Base-by-base conservation (phyloP, 306 rosid genomes). In the Lithocarpus polystachyus region DNA sequence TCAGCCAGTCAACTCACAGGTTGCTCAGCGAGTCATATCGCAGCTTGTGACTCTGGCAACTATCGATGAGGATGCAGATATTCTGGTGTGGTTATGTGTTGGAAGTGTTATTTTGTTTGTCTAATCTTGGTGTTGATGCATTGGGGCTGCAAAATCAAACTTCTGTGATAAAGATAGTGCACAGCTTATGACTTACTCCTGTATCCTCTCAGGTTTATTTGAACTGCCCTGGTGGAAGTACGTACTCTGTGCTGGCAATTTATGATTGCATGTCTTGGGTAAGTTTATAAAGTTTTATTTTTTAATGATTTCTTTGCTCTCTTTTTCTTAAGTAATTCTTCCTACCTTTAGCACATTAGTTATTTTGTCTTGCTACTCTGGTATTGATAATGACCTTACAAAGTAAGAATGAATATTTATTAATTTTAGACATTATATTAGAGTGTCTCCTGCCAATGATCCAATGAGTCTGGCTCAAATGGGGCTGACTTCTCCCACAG, bases 191-290 rank as follows among this genome's bases (percentile, higher is more conserved):
- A n/a, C 48, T 78, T 37, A 60, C 15, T 69, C 24, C 51, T 72
- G 82, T 75, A 54, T 62, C 84, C 80, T 82, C 71, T 69, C 89
- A 95, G 99, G 77, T 95, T 72, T 95, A 95, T 84, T 71, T 95
- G 80, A 95, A 95, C 80, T 95, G 98, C 84, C 98, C 98, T 31
- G 99, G 99, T 74, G 98, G 98, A 80, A 95, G 93, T 88, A 90
- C 96, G 3, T 95, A 93, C 72, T 92, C 98, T 1, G 93, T 95
- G 56, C 77, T 95, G 85, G 99, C 97, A 84, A 88, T 95, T 79
- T 95, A 95, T 86, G 99, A 95, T 82, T 95, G 99, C 90, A 95
- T 95, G 99, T 92, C 99, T 79, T 95, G 99, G 99, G 98, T 95
- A 95, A 86, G 89, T 71, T 67, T 67, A 20, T 61, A 51, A 28